Evolutionary conservation across 2,329 filamentous ascomycete species (phyloP).

Genomic region (Calycina herbarum): DNA sequence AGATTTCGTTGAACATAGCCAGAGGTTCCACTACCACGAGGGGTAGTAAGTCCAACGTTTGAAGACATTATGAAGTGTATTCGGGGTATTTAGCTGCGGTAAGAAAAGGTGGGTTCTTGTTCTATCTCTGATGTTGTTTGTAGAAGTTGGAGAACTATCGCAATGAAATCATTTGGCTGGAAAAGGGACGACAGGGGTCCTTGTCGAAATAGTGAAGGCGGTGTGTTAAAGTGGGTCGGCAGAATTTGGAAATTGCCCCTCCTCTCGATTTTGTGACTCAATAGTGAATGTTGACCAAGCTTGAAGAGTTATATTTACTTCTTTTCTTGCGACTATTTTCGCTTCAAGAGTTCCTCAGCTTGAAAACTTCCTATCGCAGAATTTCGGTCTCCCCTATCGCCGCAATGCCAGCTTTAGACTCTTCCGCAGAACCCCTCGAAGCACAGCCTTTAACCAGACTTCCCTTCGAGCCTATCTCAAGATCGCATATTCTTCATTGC

Average conservation of each 20-base stretch:
- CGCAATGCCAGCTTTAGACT: conserved; percentile 34
- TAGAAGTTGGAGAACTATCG: too few species aligned
- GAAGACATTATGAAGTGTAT: conserved; percentile 78
- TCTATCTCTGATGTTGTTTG: neutral
- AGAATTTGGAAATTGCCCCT: too few species aligned
- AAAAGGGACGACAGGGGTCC: too few species aligned
- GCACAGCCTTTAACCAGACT: conserved; percentile 42
- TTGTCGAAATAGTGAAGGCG: too few species aligned
- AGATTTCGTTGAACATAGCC: conserved; percentile 97
- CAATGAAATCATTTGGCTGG: too few species aligned
- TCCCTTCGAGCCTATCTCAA: conserved; percentile 80
- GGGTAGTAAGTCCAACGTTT: conserved; percentile 94
- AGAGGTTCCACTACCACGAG: conserved; percentile 91
- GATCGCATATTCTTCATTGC: conserved; percentile 88
- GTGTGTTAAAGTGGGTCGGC: too few species aligned
- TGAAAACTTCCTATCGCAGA: neutral
- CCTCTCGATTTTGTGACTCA: neutral
- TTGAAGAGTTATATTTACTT: neutral
- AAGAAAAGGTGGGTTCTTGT: neutral
- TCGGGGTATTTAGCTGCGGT: neutral
- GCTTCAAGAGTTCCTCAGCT: too few species aligned
- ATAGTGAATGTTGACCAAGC: too few species aligned
- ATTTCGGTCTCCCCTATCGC: neutral
- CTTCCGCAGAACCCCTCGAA: conserved; percentile 18
- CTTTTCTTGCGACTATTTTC: neutral